Conservation (phyloP, 345 rosid genomes). For the Citrus maxima region DNA sequence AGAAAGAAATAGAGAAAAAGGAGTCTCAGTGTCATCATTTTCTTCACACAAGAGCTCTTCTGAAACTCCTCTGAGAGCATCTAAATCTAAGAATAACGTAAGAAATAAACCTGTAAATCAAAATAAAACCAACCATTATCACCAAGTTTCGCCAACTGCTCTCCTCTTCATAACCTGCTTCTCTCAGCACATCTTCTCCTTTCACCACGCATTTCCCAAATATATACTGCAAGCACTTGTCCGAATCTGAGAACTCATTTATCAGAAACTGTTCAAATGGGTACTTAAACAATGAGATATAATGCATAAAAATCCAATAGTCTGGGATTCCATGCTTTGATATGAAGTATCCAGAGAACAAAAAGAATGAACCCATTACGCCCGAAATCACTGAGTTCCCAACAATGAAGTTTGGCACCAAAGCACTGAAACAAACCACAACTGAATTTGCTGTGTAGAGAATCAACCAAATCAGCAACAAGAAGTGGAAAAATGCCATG, state of each 20-base stretch:
- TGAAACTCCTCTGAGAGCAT: conserved; percentile 60
- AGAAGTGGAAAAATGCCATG: conserved; percentile 68
- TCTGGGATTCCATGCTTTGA: conserved; percentile 72
- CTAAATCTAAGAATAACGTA: conserved; percentile 71
- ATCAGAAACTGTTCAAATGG: conserved; percentile 94
- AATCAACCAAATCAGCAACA: conserved; percentile 83
- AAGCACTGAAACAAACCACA: conserved; percentile 88
- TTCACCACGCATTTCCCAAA: conserved; percentile 61
- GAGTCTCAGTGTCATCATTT: background rate
- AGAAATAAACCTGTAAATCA: conserved; percentile 75
- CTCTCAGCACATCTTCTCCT: conserved; percentile 66
- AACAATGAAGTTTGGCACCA: conserved; percentile 86
- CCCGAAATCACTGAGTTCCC: conserved; percentile 91
- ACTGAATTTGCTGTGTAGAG: conserved; percentile 96
- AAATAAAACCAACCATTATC: conserved; percentile 69
- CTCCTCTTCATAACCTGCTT: conserved; percentile 73
- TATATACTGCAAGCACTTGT: conserved; percentile 68
- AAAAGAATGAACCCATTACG: conserved; percentile 94
- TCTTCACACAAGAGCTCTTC: conserved; percentile 24
- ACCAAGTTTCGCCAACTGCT: conserved; percentile 73
- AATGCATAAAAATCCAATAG: conserved; percentile 96
- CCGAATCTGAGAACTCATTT: conserved; percentile 79
- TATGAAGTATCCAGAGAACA: conserved; percentile 95
- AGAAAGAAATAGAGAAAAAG: conserved; percentile 3
- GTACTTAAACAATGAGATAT: conserved; percentile 85